Evolutionary conservation across 78 protist species (phyloP), one percentile per base, ranked within the genome.

Genomic region (Trichosphaerium sp.): DNA sequence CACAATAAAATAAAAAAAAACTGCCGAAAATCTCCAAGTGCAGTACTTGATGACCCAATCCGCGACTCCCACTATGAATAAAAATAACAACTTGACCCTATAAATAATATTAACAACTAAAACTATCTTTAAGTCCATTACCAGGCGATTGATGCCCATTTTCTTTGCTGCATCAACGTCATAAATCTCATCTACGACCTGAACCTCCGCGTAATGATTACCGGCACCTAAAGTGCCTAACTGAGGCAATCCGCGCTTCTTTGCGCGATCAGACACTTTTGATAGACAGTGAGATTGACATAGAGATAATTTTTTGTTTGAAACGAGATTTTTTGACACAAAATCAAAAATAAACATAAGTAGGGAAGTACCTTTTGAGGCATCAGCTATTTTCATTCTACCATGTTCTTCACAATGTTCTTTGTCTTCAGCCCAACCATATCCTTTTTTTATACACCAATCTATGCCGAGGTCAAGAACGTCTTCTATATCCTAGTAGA

Each of bases 11-110:
- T n/a, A n/a, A n/a, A n/a, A n/a, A n/a, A n/a, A n/a, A n/a, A n/a
- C n/a, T n/a, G n/a, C n/a, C n/a, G n/a, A n/a, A n/a, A n/a, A n/a
- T n/a, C n/a, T n/a, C n/a, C n/a, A n/a, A n/a, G n/a, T n/a, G n/a
- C n/a, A n/a, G n/a, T n/a, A n/a, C n/a, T 32, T 91, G 97, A 59
- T 94, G 98, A 12, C 98, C 98, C 2, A 94, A 66, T 0, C 98
- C 98, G 15, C 98, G 74, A 14, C 80, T 57, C 11, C 98, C 98
- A 37, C 71, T 39, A 51, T 92, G 97, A 15, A 94, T 71, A 89
- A 94, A 85, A 18, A 94, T 71, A 34, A 78, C 65, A 3, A 91
- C 69, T 66, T 93, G 94, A 25, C 68, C 89, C 4, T 40, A 38
- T n/a, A n/a, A n/a, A n/a, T n/a, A n/a, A n/a, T n/a, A n/a, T n/a